Evolutionary conservation across 2,329 filamentous ascomycete species (phyloP), one percentile per base, ranked within the genome.

Genomic region (Cercospora brassicicola): DNA sequence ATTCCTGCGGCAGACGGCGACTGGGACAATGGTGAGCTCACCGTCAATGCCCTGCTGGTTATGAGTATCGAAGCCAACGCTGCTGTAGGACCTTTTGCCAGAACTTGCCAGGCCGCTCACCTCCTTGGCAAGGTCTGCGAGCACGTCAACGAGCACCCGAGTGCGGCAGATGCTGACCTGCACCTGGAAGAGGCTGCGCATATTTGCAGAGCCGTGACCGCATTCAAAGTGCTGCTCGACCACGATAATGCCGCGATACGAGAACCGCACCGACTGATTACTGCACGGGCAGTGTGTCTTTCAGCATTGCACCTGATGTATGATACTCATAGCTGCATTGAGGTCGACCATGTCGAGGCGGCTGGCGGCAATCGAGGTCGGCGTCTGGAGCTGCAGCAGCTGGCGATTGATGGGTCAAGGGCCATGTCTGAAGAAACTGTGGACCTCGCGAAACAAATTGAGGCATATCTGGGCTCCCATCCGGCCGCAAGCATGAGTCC

Each of bases 251-350:
- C 62, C 7, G 31, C 23, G 11, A 55, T 53, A 4, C 53, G 45
- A 26, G 60, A 66, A 15, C 63, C 66, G 8, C 64, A 71, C 15
- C 60, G 48, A 5, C 66, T 73, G 13, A 71, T 68, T 51, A 61
- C 67, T 23, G 70, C 70, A 8, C 59, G 64, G 6, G 70, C 66
- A 2, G 55, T 73, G 2, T 68, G 68, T 10, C 70, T 67, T 33
- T 66, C 67, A 1, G 69, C 66, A 4, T 61, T 72, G 10, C 63
- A 68, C 9, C 62, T 67, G 9, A 48, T 73, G 11, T 73, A 69
- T 45, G 72, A 73, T 48, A 62, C 71, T 7, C 69, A 73, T 53
- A 67, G 71, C 31, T 73, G 72, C 61, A 67, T 71, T 28, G 72
- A 73, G 62, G 60, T 64, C 3, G 69, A 69, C 26, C 60, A 67